These are phyloP conservation scores for Smallanthus sonchifolius DNA, from an alignment of 129 eudicot genomes.

Conservation along the genomic window DNA sequence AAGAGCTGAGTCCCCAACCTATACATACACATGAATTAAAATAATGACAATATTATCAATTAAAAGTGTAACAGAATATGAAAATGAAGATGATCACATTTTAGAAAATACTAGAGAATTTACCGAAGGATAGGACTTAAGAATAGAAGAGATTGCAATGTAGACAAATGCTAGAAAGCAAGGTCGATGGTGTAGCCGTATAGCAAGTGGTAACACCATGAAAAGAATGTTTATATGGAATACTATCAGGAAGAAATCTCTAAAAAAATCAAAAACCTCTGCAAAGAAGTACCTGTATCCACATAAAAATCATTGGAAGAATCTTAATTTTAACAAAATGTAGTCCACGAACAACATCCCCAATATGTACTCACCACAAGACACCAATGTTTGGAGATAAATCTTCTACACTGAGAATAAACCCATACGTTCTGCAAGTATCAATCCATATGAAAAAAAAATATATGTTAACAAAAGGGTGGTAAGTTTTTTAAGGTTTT, in stretches of 20 bases:
- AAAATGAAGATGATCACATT: not conserved
- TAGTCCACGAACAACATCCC: slow-evolving; percentile 3
- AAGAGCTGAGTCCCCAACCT: slow-evolving; percentile 93
- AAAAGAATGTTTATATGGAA: slow-evolving; percentile 84
- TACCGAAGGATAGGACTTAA: slow-evolving; percentile 95
- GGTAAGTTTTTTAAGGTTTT: not conserved
- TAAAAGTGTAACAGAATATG: not conserved
- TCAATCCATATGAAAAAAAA: slow-evolving; percentile 11
- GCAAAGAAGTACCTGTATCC: slow-evolving; percentile 96
- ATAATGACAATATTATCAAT: not conserved
- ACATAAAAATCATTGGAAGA: slow-evolving; percentile 10
- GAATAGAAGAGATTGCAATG: slow-evolving; percentile 80
- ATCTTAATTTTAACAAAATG: not conserved
- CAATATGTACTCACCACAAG: slow-evolving; percentile 51
- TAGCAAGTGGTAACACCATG: slow-evolving; percentile 89
- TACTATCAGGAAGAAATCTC: slow-evolving; percentile 80
- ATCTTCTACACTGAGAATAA: slow-evolving; percentile 83
- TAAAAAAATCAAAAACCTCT: slow-evolving; percentile 93
- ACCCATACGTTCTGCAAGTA: slow-evolving; percentile 82
- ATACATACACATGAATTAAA: slow-evolving; percentile 8
- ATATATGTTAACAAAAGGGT: slow-evolving; percentile 12
- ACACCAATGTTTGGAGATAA: slow-evolving; percentile 96
- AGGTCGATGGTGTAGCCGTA: slow-evolving; percentile 86
- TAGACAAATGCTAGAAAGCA: slow-evolving; percentile 83
- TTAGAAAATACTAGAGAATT: slow-evolving; percentile 11